phyloP scores from a whole-genome alignment of 148 eudicot species.

The Suaeda aralocaspica region DNA sequence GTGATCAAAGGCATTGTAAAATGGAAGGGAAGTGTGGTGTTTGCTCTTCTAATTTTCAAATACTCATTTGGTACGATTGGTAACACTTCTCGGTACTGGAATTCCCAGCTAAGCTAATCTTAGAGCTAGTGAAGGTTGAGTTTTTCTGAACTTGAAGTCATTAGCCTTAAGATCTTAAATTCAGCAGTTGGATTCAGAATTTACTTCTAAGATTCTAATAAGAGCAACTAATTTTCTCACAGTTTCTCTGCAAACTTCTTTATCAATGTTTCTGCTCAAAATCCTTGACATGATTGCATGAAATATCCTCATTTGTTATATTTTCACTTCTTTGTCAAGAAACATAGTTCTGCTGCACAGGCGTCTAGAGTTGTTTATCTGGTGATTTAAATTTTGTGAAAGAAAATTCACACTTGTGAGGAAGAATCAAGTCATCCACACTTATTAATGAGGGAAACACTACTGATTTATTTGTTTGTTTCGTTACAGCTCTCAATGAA shows the following conservation, averaged over 20 bases:
- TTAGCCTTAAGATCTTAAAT: no score
- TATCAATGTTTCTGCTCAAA: neutral
- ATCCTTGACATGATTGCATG: neutral
- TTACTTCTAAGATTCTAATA: neutral
- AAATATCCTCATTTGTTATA: neutral
- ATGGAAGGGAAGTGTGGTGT: no score
- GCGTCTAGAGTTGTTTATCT: neutral
- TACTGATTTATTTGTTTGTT: neutral
- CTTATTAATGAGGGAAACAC: no score
- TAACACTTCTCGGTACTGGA: no score
- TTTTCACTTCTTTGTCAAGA: neutral
- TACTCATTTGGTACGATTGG: no score
- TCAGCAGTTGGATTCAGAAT: neutral
- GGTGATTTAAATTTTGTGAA: neutral
- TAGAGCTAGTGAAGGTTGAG: no score
- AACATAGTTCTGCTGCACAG: neutral
- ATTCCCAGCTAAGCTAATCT: no score
- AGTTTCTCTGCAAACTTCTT: neutral
- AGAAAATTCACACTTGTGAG: no score
- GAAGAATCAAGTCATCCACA: no score
- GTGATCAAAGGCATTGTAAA: no score
- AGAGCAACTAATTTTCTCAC: neutral
- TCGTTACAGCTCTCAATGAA: slow-evolving; percentile 38
- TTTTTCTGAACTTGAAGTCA: no score
- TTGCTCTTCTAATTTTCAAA: no score